These are phyloP conservation scores for Barnettozyma wickerhamii DNA, from an alignment of 805 yeast species.

Conservation along the genomic window DNA sequence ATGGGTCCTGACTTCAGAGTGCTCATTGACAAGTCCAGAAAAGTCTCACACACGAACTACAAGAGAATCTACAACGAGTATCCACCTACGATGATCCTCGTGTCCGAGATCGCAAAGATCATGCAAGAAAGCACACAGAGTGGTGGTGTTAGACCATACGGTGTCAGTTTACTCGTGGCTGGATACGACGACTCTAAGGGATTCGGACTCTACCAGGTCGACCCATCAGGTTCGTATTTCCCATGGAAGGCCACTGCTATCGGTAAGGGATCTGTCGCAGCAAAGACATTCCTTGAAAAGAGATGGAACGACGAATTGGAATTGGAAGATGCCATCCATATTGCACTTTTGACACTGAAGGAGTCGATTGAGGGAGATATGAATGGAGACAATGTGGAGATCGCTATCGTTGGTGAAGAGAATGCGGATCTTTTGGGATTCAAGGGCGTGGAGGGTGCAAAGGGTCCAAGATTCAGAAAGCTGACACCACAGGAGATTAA, in stretches of 20 bases:
- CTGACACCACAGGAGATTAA: conserved; percentile 87
- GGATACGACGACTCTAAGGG: conserved; percentile 79
- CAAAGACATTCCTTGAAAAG: conserved; percentile 94
- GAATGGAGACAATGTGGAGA: conserved; percentile 94
- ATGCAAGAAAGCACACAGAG: conserved; percentile 99
- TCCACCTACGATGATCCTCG: conserved; percentile 93
- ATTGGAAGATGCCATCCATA: conserved; percentile 96
- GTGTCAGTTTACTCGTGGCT: conserved; percentile 90
- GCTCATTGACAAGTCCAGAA: conserved; percentile 88
- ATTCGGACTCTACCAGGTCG: conserved; percentile 90
- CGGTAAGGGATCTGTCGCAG: conserved; percentile 94
- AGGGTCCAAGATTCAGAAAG: conserved; percentile 87
- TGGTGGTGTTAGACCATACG: conserved; percentile 99
- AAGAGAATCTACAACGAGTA: conserved; percentile 93
- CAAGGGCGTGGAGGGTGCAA: conserved; percentile 69
- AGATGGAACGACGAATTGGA: conserved; percentile 98
- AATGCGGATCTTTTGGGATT: conserved; percentile 79
- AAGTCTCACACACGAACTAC: conserved; percentile 87
- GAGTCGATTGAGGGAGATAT: conserved; percentile 98
- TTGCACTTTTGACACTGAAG: conserved; percentile 87
- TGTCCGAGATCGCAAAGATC: conserved; percentile 89
- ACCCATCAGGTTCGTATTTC: conserved; percentile 95
- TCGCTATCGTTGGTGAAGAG: conserved; percentile 80
- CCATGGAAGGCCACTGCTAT: conserved; percentile 99
- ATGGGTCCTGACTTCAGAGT: conserved; percentile 99